Evolutionary conservation across 805 yeast species (phyloP).

Genomic region (Scheffersomyces coipomensis): DNA sequence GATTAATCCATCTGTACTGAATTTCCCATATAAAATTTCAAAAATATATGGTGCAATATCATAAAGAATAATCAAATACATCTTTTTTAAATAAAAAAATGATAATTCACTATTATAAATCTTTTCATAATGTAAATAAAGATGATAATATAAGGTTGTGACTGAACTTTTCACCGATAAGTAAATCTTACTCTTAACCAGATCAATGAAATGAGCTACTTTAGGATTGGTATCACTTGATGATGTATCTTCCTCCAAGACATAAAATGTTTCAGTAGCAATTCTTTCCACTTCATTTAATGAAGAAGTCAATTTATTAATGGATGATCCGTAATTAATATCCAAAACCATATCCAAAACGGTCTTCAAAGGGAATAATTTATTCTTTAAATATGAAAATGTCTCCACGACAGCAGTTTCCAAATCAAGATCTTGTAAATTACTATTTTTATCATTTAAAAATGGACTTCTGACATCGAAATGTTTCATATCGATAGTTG

Average conservation of each 20-base stretch:
- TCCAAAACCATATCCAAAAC: constrained; percentile 13
- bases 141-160: constrained; percentile 21
- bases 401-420: constrained; percentile 11
- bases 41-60: constrained; percentile 34
- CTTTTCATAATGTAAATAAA: constrained; percentile 39
- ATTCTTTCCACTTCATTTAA: constrained; percentile 8
- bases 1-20: constrained; percentile 30
- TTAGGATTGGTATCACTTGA: constrained; percentile 1
- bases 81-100: constrained; percentile 29
- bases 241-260: neutral
- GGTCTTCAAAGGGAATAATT: constrained; percentile 6
- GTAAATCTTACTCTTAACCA: constrained; percentile 9
- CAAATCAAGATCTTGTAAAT: constrained; percentile 10
- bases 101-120: constrained; percentile 23
- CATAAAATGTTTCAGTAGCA: constrained; percentile 3
- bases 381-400: constrained; percentile 8
- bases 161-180: constrained; percentile 10
- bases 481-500: constrained; percentile 6
- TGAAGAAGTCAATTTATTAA: constrained; percentile 9
- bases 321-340: constrained; percentile 11
- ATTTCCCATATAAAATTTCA: constrained; percentile 20
- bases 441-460: constrained; percentile 12
- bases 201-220: constrained; percentile 2
- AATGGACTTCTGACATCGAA: constrained; percentile 15
- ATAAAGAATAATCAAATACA: constrained; percentile 21